These are phyloP conservation scores for Suillus cothurnatus DNA, from an alignment of 768 basidiomycete species.

Conservation along the genomic window DNA sequence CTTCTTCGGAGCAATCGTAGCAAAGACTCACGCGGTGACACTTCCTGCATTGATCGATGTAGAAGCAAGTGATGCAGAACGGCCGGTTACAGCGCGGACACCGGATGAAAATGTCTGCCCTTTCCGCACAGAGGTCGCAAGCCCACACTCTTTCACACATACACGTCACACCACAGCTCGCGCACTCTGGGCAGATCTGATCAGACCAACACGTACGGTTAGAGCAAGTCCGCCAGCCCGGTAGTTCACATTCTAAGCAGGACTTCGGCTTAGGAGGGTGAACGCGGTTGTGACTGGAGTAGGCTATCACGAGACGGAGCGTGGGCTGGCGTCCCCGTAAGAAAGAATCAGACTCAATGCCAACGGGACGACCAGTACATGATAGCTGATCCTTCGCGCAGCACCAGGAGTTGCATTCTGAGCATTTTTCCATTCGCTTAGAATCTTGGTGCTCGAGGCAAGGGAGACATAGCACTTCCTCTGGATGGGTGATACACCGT, in stretches of 20 bases:
- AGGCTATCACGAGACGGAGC: background rate
- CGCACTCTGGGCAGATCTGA: background rate
- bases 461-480: background rate
- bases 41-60: background rate
- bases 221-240: background rate
- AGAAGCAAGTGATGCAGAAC: background rate
- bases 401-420: background rate
- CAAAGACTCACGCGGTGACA: background rate
- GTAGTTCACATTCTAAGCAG: background rate
- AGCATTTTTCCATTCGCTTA: background rate
- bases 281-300: background rate
- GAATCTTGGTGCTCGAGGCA: background rate
- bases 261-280: background rate
- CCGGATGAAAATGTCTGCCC: background rate
- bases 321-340: constrained; percentile 11
- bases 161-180: background rate
- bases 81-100: background rate
- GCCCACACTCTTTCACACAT: background rate
- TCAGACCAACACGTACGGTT: background rate
- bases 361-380: background rate
- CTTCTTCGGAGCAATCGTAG: background rate
- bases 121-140: background rate
- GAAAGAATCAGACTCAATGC: background rate
- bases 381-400: background rate
- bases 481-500: background rate